Conservation (phyloP, 176 grass and related monocot genomes). For the Musa troglodytarum region DNA sequence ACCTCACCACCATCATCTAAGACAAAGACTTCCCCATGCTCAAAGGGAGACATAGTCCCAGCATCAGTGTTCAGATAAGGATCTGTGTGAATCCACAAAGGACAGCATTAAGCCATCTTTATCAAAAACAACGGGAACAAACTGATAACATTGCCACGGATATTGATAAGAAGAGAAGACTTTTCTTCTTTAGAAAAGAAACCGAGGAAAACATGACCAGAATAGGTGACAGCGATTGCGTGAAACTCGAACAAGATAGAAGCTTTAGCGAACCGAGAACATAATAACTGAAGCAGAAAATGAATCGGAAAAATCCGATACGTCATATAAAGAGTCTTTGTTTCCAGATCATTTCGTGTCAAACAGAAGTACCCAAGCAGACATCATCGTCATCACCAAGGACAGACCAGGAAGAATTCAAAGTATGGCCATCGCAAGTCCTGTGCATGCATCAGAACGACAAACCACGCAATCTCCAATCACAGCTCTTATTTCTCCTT, state of each 20-base stretch:
- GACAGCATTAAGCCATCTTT: neutral
- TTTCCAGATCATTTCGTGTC: no score
- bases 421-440: neutral
- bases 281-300: no score
- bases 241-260: no score
- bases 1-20: constrained; percentile 98
- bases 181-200: neutral
- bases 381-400: neutral
- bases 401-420: neutral
- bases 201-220: neutral
- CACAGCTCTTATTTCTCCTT: neutral
- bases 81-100: constrained; percentile 44
- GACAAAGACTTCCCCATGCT: constrained; percentile 95
- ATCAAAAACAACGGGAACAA: neutral
- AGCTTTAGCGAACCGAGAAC: no score
- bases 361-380: neutral
- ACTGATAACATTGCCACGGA: neutral
- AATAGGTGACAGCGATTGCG: neutral
- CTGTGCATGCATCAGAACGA: neutral
- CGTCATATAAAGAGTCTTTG: no score
- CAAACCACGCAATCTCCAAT: neutral
- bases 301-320: no score
- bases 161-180: neutral
- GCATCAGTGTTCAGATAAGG: constrained; percentile 98
- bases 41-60: constrained; percentile 96